Base-by-base conservation (phyloP, 73 alveolate genomes). In the Symbiodinium natans region DNA sequence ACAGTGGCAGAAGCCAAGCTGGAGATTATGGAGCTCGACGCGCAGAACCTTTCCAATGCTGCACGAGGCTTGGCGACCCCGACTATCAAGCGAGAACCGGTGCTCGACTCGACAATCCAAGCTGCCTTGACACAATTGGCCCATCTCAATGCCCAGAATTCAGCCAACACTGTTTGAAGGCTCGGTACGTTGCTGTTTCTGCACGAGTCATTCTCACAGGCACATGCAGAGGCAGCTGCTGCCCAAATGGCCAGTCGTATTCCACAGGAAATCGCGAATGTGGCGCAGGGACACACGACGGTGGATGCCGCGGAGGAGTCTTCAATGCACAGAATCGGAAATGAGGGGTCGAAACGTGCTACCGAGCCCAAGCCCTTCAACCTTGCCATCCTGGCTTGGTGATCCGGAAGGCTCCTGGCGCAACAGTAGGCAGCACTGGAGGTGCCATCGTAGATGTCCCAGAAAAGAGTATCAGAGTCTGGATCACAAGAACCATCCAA, bases 341-440 rank as follows among this genome's bases (percentile, higher is more conserved):
- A 63, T 7, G 34, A 25, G 77, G 17, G 77, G 10, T 8, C 77
- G 34, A 34, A 2, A 34, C 84, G 42, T 42, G 41, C 25, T 29
- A 73, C 41, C 43, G 43, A 73, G 84, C 25, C 41, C 84, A n/a
- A 73, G 84, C 46, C 84, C 41, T 73, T 73, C 84, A 73, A 73
- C 23, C 84, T 27, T n/a, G 84, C 84, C 21, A 73, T 73, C 84
- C 29, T 73, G 84, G 84, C 41, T n/a, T 34, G 84, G 84, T n/a
- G 43, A 8, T 33, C 27, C 41, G 42, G 33, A 31, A n/a, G 41
- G 6, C 42, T 31, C 31, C 25, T 9, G 43, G 25, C 10, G 43
- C 41, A 33, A 4, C 1, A 0, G 0, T 41, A 11, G 23, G 33
- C 41, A 42, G 40, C 42, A 42, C 0, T 21, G 41, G 84, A 73